Evolutionary conservation across 805 yeast genomes (phyloP).

Genomic region (Metschnikowia borealis): DNA sequence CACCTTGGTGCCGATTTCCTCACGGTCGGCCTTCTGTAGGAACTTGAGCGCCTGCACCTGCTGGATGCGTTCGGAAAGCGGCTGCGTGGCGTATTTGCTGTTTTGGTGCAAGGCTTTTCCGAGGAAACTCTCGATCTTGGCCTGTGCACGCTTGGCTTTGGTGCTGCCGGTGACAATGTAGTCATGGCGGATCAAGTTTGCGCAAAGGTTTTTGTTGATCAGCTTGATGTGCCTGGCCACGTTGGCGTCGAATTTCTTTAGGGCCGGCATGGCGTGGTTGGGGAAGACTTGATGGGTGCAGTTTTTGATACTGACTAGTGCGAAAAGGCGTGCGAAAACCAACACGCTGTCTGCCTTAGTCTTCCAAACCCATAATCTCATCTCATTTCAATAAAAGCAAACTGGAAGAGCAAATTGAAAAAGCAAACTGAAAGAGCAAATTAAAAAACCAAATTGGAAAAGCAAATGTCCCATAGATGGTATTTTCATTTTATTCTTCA

Average conservation of each 20-base stretch:
- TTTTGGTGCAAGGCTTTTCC: conserved; percentile 28
- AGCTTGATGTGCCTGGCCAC: conserved; percentile 41
- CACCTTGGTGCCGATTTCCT: conserved; percentile 48
- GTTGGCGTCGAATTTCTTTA: conserved; percentile 39
- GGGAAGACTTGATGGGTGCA: background rate
- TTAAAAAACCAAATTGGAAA: too few species aligned
- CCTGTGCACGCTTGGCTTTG: conserved; percentile 43
- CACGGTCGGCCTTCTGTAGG: conserved; percentile 26
- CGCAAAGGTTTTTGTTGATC: conserved; percentile 43
- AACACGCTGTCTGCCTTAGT: too few species aligned
- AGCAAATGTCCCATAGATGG: too few species aligned
- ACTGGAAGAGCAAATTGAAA: too few species aligned
- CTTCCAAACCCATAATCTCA: too few species aligned
- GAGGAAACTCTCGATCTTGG: conserved; percentile 37
- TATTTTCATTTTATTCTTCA: too few species aligned
- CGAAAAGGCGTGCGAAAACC: background rate
- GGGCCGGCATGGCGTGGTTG: conserved; percentile 31
- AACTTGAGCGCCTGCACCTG: conserved; percentile 19
- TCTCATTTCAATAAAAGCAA: too few species aligned
- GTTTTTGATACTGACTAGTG: too few species aligned
- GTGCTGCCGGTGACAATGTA: conserved; percentile 40
- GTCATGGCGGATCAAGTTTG: conserved; percentile 42
- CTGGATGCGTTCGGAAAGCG: conserved; percentile 15
- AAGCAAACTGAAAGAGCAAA: too few species aligned
- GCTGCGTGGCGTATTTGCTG: conserved; percentile 16